A percentile compares a stretch with the other conserved stretches of the same genome.
Conservation (phyloP, 2,329 filamentous ascomycete species). For the Westerdykella sp. region DNA sequence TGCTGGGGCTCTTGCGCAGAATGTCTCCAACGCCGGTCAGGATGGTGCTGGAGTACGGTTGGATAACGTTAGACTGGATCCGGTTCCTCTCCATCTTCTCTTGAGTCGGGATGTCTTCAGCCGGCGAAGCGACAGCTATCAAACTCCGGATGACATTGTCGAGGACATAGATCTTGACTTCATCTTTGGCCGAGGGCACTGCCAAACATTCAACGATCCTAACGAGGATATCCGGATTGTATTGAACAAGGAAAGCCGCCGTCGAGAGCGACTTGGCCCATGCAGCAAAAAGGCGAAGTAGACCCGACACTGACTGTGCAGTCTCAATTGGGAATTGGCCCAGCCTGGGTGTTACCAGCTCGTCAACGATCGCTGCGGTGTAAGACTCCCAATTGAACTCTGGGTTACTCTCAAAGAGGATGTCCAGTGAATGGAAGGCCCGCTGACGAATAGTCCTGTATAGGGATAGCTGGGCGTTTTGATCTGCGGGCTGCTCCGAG, state of each 20-base stretch:
- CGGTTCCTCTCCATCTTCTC: conserved; percentile 51
- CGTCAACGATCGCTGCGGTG: conserved; percentile 61
- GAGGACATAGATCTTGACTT: conserved; percentile 78
- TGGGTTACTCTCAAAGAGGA: conserved; percentile 68
- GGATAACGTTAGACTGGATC: conserved; percentile 42
- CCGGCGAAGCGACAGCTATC: conserved; percentile 11
- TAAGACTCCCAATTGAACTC: conserved; percentile 68
- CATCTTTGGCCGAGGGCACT: conserved; percentile 70
- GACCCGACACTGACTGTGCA: conserved; percentile 78
- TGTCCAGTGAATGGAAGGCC: conserved; percentile 75
- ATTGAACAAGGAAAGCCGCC: conserved; percentile 62
- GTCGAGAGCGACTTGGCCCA: conserved; percentile 67
- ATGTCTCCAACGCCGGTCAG: conserved; percentile 50
- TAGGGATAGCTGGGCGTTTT: conserved; percentile 47
- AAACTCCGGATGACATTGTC: conserved; percentile 59
- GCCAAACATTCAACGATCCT: conserved; percentile 67
- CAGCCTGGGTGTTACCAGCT: conserved; percentile 71
- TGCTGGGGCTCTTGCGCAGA: conserved; percentile 56
- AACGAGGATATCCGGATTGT: conserved; percentile 55
- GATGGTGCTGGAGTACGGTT: conserved; percentile 62
- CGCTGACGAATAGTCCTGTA: conserved; percentile 61
- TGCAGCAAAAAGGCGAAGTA: conserved; percentile 71
- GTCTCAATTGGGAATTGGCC: conserved; percentile 77
- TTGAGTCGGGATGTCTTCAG: conserved; percentile 29
- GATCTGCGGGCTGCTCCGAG: conserved; percentile 19